phyloP scores from a whole-genome alignment of 345 rosid species.

The Linum trigynum region DNA sequence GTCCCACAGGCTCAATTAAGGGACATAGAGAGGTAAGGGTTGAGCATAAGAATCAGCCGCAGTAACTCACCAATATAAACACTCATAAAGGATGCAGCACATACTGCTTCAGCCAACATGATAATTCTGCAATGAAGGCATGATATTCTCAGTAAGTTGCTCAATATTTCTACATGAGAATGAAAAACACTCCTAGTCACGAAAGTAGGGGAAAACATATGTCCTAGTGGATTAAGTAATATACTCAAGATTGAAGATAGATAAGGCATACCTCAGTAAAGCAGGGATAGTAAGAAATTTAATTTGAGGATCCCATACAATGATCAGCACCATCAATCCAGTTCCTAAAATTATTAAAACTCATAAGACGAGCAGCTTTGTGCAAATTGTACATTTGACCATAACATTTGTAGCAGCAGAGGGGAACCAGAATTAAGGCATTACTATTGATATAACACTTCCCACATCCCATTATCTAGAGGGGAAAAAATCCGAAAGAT shows the following conservation, averaged over 20 bases:
- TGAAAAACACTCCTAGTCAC: neutral
- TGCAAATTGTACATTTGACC: neutral
- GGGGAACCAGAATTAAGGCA: neutral
- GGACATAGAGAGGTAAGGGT: neutral
- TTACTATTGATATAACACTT: neutral
- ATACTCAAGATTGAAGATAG: neutral
- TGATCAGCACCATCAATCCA: slow-evolving; percentile 77
- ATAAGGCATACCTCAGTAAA: slow-evolving; percentile 47
- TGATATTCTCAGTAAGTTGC: neutral
- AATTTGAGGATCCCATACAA: slow-evolving; percentile 67
- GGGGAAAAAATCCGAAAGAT: neutral
- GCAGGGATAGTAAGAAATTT: slow-evolving; percentile 53
- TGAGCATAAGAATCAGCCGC: neutral
- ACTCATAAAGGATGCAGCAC: slow-evolving; percentile 68
- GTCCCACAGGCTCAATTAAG: neutral
- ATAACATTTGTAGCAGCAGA: neutral
- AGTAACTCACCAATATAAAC: slow-evolving; percentile 66
- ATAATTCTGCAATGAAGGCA: slow-evolving; percentile 52
- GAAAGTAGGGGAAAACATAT: neutral
- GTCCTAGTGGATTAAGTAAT: slow-evolving; percentile 1
- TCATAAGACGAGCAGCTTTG: neutral
- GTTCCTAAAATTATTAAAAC: slow-evolving; percentile 41
- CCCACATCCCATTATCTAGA: no score
- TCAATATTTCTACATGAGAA: neutral
- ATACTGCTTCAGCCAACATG: slow-evolving; percentile 70